Evolutionary conservation across 805 yeast genomes (phyloP).

Genomic region (Wickerhamomyces alni): DNA sequence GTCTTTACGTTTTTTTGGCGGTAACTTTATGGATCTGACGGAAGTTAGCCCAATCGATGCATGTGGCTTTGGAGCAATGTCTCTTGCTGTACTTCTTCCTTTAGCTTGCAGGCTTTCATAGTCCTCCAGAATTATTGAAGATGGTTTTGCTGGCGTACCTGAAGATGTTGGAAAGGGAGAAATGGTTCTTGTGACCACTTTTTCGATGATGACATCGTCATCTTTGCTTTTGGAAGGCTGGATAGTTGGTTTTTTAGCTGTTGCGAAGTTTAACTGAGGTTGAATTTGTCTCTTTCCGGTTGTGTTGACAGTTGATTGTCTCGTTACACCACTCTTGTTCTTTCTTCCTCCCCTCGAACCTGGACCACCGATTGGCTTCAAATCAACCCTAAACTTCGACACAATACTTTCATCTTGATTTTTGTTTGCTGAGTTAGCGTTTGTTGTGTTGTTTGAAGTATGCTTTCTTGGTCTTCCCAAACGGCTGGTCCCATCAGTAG

Average conservation of each 20-base stretch:
- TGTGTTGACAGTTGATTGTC: no score
- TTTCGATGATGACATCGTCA: neutral
- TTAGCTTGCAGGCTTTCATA: constrained; percentile 14
- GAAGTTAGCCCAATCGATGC: neutral
- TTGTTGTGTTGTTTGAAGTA: neutral
- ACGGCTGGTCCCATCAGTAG: constrained; percentile 18
- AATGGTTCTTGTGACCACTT: neutral
- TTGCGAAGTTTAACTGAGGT: constrained; percentile 7
- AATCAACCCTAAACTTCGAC: constrained; percentile 21
- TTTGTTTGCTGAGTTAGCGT: constrained; percentile 7
- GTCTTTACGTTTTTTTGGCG: constrained; percentile 13
- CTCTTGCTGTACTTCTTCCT: constrained; percentile 18
- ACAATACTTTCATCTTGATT: constrained; percentile 19
- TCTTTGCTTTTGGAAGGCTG: no score
- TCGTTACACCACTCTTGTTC: neutral
- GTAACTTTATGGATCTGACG: neutral
- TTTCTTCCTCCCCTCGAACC: constrained; percentile 24
- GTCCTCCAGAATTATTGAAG: constrained; percentile 15
- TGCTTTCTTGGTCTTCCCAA: constrained; percentile 23
- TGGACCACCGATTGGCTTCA: constrained; percentile 20
- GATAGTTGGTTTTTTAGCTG: neutral
- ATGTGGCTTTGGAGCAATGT: neutral
- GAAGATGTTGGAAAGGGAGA: no score
- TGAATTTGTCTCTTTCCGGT: constrained; percentile 6
- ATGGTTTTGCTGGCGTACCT: no score